These are phyloP conservation scores for Hanseniaspora jakobsenii DNA, from an alignment of 805 yeast genomes.

Conservation along the genomic window DNA sequence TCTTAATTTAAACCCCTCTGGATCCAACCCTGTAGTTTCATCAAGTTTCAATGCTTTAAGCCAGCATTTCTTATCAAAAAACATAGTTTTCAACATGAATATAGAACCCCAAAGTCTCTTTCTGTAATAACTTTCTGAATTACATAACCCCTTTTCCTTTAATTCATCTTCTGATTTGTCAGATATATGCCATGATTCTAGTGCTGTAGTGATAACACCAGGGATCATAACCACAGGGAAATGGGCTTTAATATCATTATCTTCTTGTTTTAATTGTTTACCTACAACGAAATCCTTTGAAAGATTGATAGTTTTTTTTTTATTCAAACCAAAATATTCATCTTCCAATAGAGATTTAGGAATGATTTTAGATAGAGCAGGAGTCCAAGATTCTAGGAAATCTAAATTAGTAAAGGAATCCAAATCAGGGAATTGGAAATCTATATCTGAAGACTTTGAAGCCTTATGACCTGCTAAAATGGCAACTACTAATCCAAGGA, in stretches of 20 bases:
- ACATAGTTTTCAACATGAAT: conserved; percentile 86
- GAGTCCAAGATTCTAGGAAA: conserved; percentile 61
- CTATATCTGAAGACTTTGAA: conserved; percentile 28
- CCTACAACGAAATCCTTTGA: conserved; percentile 88
- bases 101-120: conserved; percentile 95
- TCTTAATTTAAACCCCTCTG: conserved; percentile 63
- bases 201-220: conserved; percentile 89
- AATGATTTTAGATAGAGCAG: conserved; percentile 30
- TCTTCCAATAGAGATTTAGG: conserved; percentile 46
- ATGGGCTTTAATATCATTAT: conserved; percentile 39
- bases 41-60: conserved; percentile 80
- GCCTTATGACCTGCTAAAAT: conserved; percentile 42
- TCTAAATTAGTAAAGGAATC: conserved; percentile 47
- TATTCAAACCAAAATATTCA: conserved; percentile 34
- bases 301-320: conserved; percentile 33
- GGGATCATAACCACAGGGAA: conserved; percentile 87
- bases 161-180: conserved; percentile 42
- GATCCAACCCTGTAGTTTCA: conserved; percentile 85
- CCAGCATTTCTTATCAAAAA: conserved; percentile 88
- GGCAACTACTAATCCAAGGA: conserved; percentile 57
- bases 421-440: conserved; percentile 37
- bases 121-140: conserved; percentile 71
- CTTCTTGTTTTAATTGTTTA: conserved; percentile 40
- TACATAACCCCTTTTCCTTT: conserved; percentile 37
- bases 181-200: conserved; percentile 81